Evolutionary conservation across 306 rosid genomes (phyloP), one percentile per base, ranked within the genome.

Genomic region (Pyrus pyrifolia): DNA sequence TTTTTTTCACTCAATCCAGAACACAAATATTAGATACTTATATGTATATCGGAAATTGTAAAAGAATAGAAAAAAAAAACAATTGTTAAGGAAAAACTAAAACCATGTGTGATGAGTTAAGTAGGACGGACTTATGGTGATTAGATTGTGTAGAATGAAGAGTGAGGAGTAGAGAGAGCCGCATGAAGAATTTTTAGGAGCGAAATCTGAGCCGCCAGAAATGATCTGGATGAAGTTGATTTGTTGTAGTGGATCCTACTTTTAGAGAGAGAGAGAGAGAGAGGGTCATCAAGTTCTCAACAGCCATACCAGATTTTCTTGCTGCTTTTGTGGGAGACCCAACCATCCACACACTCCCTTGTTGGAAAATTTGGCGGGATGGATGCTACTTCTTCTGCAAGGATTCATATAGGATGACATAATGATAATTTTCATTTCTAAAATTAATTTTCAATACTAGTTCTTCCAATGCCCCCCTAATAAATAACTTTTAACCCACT

Each of bases 131-230:
- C n/a, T 31, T n/a, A 55, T 15, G 55, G 55, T 18, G 65, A 33
- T 61, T 21, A 60, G 27, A 9, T 15, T 59, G 77, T 60, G 69
- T 1, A 22, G 21, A 27, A 18, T 42, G 44, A 33, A 29, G 35
- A 6, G 12, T 19, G 4, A 4, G 59, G 10, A 53, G 14, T 27
- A 33, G 25, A 17, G 9, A 52, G 45, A 61, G 67, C 30, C 38
- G 21, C 42, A 31, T 9, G 23, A 25, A 51, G 22, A 68, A 71
- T 67, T 68, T 74, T 68, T 46, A 59, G 80, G 33, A 76, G 78
- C 83, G 71, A 72, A 66, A 83, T 83, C 7, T 64, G 81, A 79
- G 86, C 80, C 83, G 83, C 85, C 81, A 52, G 35, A 81, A 79
- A 78, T 61, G 70, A 81, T 79, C 68, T 61, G 80, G 68, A 59